phyloP scores from a whole-genome alignment of 306 rosid genomes.

The Acacia confusa region DNA sequence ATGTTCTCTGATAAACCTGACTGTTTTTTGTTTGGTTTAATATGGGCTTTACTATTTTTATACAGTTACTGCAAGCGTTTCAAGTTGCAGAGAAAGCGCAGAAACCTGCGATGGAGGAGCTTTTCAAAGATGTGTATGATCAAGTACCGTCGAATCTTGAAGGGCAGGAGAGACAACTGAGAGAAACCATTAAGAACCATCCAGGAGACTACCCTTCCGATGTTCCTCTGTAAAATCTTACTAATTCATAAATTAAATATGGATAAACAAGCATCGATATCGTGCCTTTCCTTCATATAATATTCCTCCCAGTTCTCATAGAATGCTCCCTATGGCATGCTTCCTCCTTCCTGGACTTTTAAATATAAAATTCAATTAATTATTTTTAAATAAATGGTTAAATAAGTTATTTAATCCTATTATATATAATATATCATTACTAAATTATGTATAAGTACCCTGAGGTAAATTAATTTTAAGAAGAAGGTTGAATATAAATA shows the following conservation, averaged over 20 bases:
- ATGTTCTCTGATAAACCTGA: not conserved
- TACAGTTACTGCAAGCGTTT: constrained; percentile 59
- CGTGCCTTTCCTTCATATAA: not conserved
- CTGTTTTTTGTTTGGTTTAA: not conserved
- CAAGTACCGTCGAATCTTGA: constrained; percentile 54
- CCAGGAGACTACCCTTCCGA: constrained; percentile 62
- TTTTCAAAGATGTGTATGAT: constrained; percentile 67
- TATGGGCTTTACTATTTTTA: not conserved
- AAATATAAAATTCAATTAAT: too few species aligned
- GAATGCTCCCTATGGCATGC: too few species aligned
- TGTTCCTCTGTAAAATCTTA: constrained; percentile 58
- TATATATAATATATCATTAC: too few species aligned
- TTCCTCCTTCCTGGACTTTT: too few species aligned
- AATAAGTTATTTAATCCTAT: too few species aligned
- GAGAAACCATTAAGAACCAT: constrained; percentile 46
- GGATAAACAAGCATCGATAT: not conserved
- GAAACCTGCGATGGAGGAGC: constrained; percentile 58
- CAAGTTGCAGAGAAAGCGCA: constrained; percentile 65
- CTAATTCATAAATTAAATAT: constrained; percentile 1
- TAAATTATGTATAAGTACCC: too few species aligned
- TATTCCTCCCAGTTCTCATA: too few species aligned
- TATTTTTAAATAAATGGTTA: too few species aligned
- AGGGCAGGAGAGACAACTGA: constrained; percentile 56
- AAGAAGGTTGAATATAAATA: too few species aligned
- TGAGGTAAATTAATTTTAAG: too few species aligned